Evolutionary conservation across 1,139 yeast species (phyloP).

Genomic region (Kurtzmaniella natalensis): DNA sequence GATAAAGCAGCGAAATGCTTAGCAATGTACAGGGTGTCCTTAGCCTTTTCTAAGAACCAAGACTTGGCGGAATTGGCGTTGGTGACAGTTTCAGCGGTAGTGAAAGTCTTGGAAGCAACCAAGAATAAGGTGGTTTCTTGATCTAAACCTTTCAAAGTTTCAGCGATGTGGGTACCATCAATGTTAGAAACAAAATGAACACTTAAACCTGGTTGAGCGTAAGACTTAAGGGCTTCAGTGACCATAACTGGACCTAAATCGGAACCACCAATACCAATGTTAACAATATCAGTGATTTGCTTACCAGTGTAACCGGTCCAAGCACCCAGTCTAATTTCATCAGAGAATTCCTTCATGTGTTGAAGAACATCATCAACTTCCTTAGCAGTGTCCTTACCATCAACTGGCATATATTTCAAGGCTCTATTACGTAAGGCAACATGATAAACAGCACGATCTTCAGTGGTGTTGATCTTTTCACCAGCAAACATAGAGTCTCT

Average conservation of each 20-base stretch:
- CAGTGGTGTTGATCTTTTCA: conserved; percentile 91
- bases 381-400: conserved; percentile 81
- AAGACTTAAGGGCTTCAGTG: conserved; percentile 92
- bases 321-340: conserved; percentile 80
- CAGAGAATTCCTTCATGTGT: conserved; percentile 95
- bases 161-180: conserved; percentile 97
- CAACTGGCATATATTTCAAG: conserved; percentile 77
- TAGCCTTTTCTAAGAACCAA: conserved; percentile 81
- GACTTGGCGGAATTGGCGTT: conserved; percentile 92
- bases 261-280: conserved; percentile 98
- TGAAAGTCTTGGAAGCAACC: conserved; percentile 96
- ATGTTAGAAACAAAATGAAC: conserved; percentile 96
- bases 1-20: conserved; percentile 97
- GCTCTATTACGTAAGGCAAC: conserved; percentile 93
- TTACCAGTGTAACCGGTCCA: conserved; percentile 98
- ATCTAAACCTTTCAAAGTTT: conserved; percentile 69
- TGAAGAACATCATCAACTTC: conserved; percentile 87
- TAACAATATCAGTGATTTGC: conserved; percentile 87
- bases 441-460: conserved; percentile 95
- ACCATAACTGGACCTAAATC: conserved; percentile 99
- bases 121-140: conserved; percentile 93
- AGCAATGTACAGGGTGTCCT: conserved; percentile 71
- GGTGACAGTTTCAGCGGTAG: conserved; percentile 96
- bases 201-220: conserved; percentile 67
- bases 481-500: conserved; percentile 92